These are phyloP conservation scores for Saussurea involucrata DNA, from an alignment of 129 eudicot genomes.

Conservation along the genomic window DNA sequence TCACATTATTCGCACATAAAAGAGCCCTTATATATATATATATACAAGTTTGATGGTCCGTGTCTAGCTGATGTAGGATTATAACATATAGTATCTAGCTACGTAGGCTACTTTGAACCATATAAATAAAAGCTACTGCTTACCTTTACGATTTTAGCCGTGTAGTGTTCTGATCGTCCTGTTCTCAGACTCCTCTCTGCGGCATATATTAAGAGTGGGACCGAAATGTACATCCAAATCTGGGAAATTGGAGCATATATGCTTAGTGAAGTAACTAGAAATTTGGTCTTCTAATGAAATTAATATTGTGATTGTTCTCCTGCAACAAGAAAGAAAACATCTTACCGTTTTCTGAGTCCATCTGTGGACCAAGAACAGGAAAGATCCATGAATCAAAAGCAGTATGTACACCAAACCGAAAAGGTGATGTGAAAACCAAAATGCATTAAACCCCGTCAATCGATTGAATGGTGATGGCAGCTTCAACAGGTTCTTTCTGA, in stretches of 20 bases:
- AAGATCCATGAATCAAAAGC: constrained; percentile 80
- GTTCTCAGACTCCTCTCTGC: constrained; percentile 79
- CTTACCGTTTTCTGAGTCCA: constrained; percentile 94
- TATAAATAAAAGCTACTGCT: not conserved
- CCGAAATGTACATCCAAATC: constrained; percentile 97
- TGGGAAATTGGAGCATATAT: constrained; percentile 24
- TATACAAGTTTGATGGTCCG: not conserved
- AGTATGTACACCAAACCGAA: constrained; percentile 71
- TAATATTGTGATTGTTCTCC: not conserved
- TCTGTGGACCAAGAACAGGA: constrained; percentile 68
- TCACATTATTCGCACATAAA: not conserved
- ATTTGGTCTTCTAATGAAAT: not conserved
- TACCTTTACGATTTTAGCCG: constrained; percentile 84
- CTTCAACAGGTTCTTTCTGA: constrained; percentile 63
- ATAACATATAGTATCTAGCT: not conserved
- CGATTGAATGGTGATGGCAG: constrained; percentile 82
- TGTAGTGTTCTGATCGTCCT: constrained; percentile 68
- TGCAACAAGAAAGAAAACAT: not conserved
- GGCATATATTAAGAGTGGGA: constrained; percentile 69
- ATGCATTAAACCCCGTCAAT: constrained; percentile 92
- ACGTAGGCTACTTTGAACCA: not conserved
- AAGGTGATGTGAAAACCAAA: constrained; percentile 98
- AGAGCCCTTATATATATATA: not conserved
- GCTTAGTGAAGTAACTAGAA: constrained; percentile 4
- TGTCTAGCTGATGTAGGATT: not conserved